phyloP scores from a whole-genome alignment of 2,329 filamentous ascomycete species.

The Sclerotinia spermophila region DNA sequence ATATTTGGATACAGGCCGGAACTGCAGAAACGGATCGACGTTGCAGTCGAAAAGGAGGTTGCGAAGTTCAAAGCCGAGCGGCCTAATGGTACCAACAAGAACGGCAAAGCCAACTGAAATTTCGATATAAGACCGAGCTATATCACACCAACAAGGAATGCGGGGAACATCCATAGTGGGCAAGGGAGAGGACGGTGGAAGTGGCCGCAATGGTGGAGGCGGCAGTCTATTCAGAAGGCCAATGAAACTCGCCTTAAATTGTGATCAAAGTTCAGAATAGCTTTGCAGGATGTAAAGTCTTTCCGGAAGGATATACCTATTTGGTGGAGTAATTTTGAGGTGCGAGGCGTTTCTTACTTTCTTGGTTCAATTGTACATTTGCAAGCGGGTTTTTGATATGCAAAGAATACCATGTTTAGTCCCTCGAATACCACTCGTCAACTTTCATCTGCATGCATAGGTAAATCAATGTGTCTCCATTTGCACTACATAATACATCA shows the following conservation, averaged over 20 bases:
- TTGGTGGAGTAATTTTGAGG: constrained; percentile 12
- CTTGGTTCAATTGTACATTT: constrained; percentile 12
- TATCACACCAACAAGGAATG: neutral
- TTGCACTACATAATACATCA: neutral
- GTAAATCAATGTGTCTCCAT: neutral
- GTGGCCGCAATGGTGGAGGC: neutral
- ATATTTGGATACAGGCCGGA: constrained; percentile 85
- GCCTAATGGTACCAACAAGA: constrained; percentile 42
- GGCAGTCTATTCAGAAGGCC: neutral
- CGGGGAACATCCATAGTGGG: too few species aligned
- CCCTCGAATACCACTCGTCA: neutral
- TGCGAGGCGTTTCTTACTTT: constrained; percentile 20
- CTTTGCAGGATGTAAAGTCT: neutral
- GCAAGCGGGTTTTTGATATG: constrained; percentile 11
- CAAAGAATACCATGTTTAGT: constrained; percentile 15
- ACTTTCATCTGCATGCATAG: neutral
- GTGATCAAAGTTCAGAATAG: neutral
- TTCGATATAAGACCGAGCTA: neutral
- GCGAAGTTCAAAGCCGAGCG: constrained; percentile 65
- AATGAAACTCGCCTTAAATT: neutral
- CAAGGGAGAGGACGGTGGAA: neutral
- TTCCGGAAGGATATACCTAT: neutral
- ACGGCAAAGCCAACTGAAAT: constrained; percentile 48
- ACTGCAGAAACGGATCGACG: constrained; percentile 75
- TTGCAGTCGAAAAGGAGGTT: constrained; percentile 71